phyloP scores from a whole-genome alignment of 805 yeast genomes.

The Groenewaldozyma salmanticensis region DNA sequence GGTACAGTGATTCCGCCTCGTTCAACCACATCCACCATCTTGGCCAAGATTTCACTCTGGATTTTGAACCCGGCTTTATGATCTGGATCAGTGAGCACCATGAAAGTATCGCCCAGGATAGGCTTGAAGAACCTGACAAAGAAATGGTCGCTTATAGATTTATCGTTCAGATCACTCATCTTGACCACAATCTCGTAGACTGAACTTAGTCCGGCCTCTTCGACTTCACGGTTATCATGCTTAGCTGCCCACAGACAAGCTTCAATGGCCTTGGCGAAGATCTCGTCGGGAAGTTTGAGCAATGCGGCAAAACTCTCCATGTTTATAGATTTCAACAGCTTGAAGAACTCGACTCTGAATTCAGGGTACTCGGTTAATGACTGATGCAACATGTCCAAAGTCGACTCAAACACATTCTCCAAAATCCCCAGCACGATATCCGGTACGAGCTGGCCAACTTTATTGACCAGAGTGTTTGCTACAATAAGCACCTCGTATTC shows the following conservation, averaged over 20 bases:
- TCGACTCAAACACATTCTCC: conserved; percentile 87
- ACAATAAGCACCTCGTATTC: conserved; percentile 96
- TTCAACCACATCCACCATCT: conserved; percentile 73
- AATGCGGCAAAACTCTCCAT: conserved; percentile 77
- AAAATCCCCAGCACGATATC: conserved; percentile 80
- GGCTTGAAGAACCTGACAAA: conserved; percentile 83
- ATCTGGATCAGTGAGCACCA: conserved; percentile 90
- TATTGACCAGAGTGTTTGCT: conserved; percentile 79
- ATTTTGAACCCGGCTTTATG: conserved; percentile 92
- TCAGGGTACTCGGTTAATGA: conserved; percentile 97
- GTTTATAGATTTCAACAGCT: conserved; percentile 78
- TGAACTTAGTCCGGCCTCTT: conserved; percentile 77
- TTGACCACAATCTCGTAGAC: conserved; percentile 77
- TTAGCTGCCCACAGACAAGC: conserved; percentile 98
- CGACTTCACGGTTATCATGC: conserved; percentile 95
- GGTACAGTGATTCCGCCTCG: conserved; percentile 67
- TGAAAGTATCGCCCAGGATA: conserved; percentile 84
- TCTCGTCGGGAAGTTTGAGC: conserved; percentile 79
- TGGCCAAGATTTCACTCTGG: conserved; percentile 78
- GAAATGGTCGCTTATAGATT: conserved; percentile 72
- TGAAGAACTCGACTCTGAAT: conserved; percentile 93
- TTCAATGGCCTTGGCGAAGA: conserved; percentile 82
- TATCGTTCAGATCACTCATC: conserved; percentile 55
- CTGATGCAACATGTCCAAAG: conserved; percentile 89
- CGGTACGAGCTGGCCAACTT: conserved; percentile 81